Percentiles rank a stretch among this genome's conserved stretches.
Conservation (phyloP, 495 filamentous ascomycete genomes). For the Neurospora sp. region DNA sequence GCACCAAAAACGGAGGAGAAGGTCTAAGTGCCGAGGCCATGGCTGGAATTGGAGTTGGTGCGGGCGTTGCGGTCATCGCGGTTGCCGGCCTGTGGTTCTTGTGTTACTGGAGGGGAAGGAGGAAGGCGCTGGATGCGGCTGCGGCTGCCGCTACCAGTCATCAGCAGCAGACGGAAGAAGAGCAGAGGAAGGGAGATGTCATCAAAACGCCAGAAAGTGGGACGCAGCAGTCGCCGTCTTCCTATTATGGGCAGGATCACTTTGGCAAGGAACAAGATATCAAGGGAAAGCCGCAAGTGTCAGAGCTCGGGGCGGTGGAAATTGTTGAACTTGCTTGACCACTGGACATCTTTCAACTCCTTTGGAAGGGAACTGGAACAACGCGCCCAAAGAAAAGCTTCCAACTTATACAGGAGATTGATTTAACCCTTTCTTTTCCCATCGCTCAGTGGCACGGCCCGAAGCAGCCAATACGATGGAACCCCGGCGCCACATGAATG, state of each 20-base stretch:
- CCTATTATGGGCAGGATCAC: no score
- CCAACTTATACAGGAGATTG: neutral
- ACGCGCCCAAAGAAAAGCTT: neutral
- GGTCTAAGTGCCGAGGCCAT: slow-evolving; percentile 17
- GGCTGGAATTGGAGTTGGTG: slow-evolving; percentile 19
- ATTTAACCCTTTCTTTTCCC: neutral
- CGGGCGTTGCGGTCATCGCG: slow-evolving; percentile 10
- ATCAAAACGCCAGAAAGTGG: no score
- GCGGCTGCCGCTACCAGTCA: no score
- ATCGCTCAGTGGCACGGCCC: neutral
- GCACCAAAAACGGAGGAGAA: neutral
- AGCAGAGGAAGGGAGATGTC: no score
- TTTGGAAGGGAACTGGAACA: neutral
- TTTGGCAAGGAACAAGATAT: neutral
- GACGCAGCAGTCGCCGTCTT: no score
- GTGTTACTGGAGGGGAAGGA: neutral
- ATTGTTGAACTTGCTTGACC: neutral
- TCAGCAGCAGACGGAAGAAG: no score
- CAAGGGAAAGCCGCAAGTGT: neutral
- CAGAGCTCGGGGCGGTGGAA: neutral
- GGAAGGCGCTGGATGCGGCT: neutral
- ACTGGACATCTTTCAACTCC: neutral
- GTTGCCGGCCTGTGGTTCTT: slow-evolving; percentile 6
- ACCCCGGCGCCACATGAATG: neutral
- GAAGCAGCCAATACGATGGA: neutral